These are phyloP conservation scores for Septoria petroselini DNA, from an alignment of 2,329 filamentous ascomycete species.

Conservation along the genomic window DNA sequence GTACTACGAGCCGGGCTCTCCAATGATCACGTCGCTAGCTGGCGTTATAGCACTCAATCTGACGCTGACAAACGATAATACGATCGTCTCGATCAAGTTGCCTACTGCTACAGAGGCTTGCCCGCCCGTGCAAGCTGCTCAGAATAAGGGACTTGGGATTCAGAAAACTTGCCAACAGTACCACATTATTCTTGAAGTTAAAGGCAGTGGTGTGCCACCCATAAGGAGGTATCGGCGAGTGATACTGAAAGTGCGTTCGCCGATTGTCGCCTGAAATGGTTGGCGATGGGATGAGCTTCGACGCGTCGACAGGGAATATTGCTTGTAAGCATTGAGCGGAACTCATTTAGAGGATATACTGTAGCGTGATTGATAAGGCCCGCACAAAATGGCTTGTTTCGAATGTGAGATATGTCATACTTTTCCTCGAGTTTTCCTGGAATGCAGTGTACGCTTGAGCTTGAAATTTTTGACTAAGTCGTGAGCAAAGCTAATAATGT, in stretches of 20 bases:
- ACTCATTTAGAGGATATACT: too few species aligned
- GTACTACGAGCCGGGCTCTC: constrained; percentile 10
- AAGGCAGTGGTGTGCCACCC: constrained; percentile 10
- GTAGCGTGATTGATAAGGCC: too few species aligned
- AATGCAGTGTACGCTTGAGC: too few species aligned
- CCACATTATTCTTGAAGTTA: constrained; percentile 12
- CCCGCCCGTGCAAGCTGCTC: background rate
- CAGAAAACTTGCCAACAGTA: constrained; percentile 9
- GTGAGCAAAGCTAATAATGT: too few species aligned
- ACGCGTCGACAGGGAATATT: too few species aligned
- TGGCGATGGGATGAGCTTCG: too few species aligned
- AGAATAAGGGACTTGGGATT: background rate
- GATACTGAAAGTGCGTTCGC: constrained; percentile 1
- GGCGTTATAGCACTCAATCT: constrained; percentile 1
- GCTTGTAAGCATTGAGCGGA: too few species aligned
- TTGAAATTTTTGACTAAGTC: too few species aligned
- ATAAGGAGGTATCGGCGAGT: constrained; percentile 12
- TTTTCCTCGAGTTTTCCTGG: too few species aligned
- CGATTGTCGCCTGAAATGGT: background rate
- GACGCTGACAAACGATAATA: background rate
- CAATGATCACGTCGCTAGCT: background rate
- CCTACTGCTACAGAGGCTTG: constrained; percentile 5
- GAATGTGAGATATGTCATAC: too few species aligned
- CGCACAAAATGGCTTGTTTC: too few species aligned
- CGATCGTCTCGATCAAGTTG: background rate